Evolutionary conservation across 345 rosid genomes (phyloP), one percentile per base, ranked within the genome.

Genomic region (Schrenkiella parvula): DNA sequence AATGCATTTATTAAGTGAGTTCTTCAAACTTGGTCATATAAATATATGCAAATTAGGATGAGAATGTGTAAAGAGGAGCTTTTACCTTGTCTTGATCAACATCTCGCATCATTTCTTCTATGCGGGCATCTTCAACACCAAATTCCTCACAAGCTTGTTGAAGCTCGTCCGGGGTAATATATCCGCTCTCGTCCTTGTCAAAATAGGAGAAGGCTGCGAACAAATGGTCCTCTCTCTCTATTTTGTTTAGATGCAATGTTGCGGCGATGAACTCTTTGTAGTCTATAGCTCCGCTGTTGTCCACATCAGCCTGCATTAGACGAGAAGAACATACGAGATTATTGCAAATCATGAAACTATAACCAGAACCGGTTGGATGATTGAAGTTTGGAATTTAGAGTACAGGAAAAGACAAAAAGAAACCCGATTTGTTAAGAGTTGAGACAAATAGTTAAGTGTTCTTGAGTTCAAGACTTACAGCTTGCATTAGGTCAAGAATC

Each of bases 181-280:
- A 91, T 25, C 97, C 97, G 43, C 97, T 89, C 21, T 83, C 90
- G 64, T 89, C 97, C 81, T 88, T 89, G 78, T 91, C 97, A 57
- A 91, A 91, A 80, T 86, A 91, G 1, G 89, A 82, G 66, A 91
- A 91, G 25, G 97, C 97, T 0, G 93, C 89, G 28, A 80, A 89
- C 25, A 91, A 74, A 74, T 89, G 89, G 78, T 91, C 95, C 66
- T 86, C 87, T 74, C 82, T 82, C 82, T 83, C 91, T 47, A 91
- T 83, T 85, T 91, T 91, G 83, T 91, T 91, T 50, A 91, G 79
- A 72, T 91, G 96, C 80, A 91, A 73, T 83, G 88, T 89, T 22
- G 97, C 97, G 0, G 97, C 97, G 61, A 87, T 77, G 77, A 91
- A 91, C 80, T 91, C 97, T 57, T 89, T 91, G 73, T 89, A 91